phyloP scores from a whole-genome alignment of 768 basidiomycete species.

The Boletus pseudo-olivaceus region DNA sequence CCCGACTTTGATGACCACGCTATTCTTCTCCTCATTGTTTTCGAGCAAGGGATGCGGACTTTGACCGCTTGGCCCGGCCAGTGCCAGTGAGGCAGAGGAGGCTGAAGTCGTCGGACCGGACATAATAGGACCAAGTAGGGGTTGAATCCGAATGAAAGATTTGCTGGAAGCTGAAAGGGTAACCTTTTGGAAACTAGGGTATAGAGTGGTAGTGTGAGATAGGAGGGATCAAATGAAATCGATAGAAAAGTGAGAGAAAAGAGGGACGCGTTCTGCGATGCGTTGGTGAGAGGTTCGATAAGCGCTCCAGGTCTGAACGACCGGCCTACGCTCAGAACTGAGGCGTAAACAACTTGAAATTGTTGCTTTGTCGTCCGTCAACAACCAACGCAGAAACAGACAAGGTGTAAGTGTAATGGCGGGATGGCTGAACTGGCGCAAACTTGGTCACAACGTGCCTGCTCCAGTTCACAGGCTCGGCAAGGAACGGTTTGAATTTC shows the following conservation, averaged over 20 bases:
- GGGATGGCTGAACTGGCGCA: constrained; percentile 10
- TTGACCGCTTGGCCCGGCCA: constrained; percentile 51
- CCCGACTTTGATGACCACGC: constrained; percentile 96
- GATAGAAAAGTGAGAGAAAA: constrained; percentile 35
- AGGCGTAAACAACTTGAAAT: constrained; percentile 26
- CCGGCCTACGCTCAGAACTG: constrained; percentile 32
- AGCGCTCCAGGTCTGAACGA: constrained; percentile 32
- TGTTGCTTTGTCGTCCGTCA: constrained; percentile 32
- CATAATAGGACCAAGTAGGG: constrained; percentile 33
- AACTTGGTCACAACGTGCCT: constrained; percentile 15
- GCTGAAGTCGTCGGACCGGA: constrained; percentile 50
- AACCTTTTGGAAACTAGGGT: constrained; percentile 24
- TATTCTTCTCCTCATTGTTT: constrained; percentile 75
- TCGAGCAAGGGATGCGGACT: constrained; percentile 47
- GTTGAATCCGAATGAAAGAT: constrained; percentile 18
- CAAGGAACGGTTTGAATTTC: constrained; percentile 38
- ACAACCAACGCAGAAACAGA: constrained; percentile 34
- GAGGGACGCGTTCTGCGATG: constrained; percentile 36
- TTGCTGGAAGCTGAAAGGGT: constrained; percentile 11
- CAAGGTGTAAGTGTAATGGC: constrained; percentile 6
- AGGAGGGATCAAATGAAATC: constrained; percentile 26
- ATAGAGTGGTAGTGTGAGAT: constrained; percentile 25
- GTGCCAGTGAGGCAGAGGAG: constrained; percentile 32
- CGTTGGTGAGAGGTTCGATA: constrained; percentile 35
- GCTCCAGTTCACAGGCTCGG: constrained; percentile 29